Conservation (phyloP, 805 yeast species). For the Monosporozyma aquatica region DNA sequence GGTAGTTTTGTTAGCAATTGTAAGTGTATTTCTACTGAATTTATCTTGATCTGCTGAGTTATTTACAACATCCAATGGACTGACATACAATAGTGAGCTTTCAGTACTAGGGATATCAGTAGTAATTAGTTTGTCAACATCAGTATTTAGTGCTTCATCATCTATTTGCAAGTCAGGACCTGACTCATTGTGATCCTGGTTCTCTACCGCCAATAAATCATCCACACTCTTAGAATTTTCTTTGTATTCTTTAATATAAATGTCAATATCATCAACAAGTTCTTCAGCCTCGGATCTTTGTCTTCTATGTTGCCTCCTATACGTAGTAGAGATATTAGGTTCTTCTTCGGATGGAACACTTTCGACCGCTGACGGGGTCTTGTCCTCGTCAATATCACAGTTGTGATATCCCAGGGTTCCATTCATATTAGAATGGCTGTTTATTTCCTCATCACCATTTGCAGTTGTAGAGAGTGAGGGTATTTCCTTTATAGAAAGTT, state of each 20-base stretch:
- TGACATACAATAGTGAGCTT: slow-evolving; percentile 3
- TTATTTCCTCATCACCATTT: too few species aligned
- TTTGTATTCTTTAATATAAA: slow-evolving; percentile 15
- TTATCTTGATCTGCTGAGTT: neutral
- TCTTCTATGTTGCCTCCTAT: slow-evolving; percentile 15
- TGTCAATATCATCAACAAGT: slow-evolving; percentile 28
- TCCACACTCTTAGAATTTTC: slow-evolving; percentile 5
- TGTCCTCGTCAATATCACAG: too few species aligned
- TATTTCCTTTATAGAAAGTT: too few species aligned
- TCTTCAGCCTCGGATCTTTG: slow-evolving; percentile 29
- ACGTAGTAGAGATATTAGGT: too few species aligned
- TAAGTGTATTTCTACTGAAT: slow-evolving; percentile 1
- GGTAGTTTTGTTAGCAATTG: neutral
- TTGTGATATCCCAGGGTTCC: too few species aligned
- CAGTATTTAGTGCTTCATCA: neutral
- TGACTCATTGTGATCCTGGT: too few species aligned
- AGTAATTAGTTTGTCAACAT: neutral
- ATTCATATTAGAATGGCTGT: too few species aligned
- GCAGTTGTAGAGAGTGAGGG: too few species aligned
- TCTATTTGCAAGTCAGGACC: neutral
- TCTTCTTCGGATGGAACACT: too few species aligned
- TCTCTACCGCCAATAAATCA: neutral
- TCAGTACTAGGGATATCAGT: neutral
- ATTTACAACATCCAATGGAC: slow-evolving; percentile 3
- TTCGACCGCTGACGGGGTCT: too few species aligned